Percentiles rank a stretch among this genome's conserved stretches.
Conservation (phyloP, 2,329 filamentous ascomycete genomes). For the Nemania bipapillata region DNA sequence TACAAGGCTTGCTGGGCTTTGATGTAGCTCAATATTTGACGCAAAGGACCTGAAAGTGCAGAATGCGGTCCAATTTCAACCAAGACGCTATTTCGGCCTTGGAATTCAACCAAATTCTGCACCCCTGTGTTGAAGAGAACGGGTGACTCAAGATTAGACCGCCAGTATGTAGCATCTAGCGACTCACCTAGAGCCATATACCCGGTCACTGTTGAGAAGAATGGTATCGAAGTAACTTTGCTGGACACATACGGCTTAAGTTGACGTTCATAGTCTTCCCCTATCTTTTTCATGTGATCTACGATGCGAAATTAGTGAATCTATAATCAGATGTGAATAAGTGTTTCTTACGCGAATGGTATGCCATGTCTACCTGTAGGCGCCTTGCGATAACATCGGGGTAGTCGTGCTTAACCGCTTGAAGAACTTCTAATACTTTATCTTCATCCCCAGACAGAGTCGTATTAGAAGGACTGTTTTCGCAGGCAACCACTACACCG, state of each 20-base stretch:
- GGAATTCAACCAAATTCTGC: conserved; percentile 19
- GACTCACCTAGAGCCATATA: conserved; percentile 20
- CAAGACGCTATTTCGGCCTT: conserved; percentile 26
- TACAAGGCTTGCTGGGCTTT: conserved; percentile 28
- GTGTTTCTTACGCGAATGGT: conserved; percentile 52
- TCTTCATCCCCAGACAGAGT: conserved; percentile 48
- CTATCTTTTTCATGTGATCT: conserved; percentile 44
- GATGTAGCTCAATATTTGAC: conserved; percentile 36
- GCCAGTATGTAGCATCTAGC: conserved; percentile 41
- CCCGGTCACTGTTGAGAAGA: conserved; percentile 42
- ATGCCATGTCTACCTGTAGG: conserved; percentile 56
- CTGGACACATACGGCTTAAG: conserved; percentile 25
- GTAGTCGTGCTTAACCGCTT: conserved; percentile 45
- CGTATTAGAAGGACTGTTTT: conserved; percentile 49
- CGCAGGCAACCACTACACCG: conserved; percentile 48
- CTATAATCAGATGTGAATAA: not conserved
- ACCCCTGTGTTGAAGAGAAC: conserved; percentile 42
- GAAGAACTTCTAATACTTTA: conserved; percentile 44
- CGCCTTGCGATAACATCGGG: conserved; percentile 50
- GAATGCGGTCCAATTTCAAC: conserved; percentile 47
- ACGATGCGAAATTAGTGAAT: conserved; percentile 2
- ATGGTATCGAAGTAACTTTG: conserved; percentile 34
- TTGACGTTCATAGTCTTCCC: conserved; percentile 33
- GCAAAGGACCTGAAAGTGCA: conserved; percentile 41
- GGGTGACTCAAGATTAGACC: conserved; percentile 39